Evolutionary conservation across 2,329 filamentous ascomycete species (phyloP), one percentile per base, ranked within the genome.

Genomic region (Aspergillus chevalieri): DNA sequence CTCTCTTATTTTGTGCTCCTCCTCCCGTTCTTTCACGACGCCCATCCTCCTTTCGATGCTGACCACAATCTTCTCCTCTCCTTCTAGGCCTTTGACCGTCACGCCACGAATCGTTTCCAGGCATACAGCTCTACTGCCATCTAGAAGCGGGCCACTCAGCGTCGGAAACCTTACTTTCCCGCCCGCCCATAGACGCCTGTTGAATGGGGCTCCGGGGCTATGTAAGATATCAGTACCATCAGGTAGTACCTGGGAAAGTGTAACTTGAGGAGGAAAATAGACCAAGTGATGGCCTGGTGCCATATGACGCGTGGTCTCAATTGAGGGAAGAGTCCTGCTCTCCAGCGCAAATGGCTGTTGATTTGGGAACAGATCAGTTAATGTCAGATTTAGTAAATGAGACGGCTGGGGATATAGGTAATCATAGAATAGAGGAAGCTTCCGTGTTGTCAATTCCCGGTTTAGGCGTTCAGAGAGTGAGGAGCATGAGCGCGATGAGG

Each of bases 181-280:
- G 28, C 91, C 90, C 12, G 88, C 89, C 93, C 93, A 98, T 74
- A 98, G 82, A 15, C 93, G 83, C 19, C 87, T 80, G 46, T 78
- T 78, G 65, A 87, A 95, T 1, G 84, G 83, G 3, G 65, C 65
- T 1, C 86, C 88, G 0, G 92, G 92, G 21, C 78, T 84, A 64
- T 95, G 89, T 47, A 85, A 76, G 4, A 81, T 75, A 65, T 97
- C 92, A 1, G 91, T 94, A 50, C 93, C 92, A 71, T 98, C 93
- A 1, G 82, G 75, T 15, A 89, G 78, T 41, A 97, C 79, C 30
- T 75, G 59, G 6, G 78, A 80, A 12, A 81, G 73, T 1, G 79
- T 75, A 15, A 85, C 74, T 54, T 83, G 80, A 9, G 86, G 80
- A 51, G 90, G 89, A 71, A 95, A 96, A 74, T 94, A 94, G 56